These are phyloP conservation scores for Circinella minor DNA, from an alignment of 371 early-diverging fungal genomes.

Conservation along the genomic window DNA sequence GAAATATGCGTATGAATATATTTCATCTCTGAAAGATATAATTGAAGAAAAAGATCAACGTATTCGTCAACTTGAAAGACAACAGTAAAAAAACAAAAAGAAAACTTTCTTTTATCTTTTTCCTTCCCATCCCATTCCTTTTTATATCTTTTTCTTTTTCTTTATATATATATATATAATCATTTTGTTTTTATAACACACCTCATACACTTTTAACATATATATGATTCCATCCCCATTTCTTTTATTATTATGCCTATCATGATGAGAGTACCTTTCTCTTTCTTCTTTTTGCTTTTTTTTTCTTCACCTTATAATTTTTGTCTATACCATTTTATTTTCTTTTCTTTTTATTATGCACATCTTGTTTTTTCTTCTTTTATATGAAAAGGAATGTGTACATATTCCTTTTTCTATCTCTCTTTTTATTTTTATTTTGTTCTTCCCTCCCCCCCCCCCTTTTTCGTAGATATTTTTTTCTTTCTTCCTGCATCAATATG, in stretches of 20 bases:
- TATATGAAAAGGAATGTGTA: too few relatives aligned
- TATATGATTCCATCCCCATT: not conserved
- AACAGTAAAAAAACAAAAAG: not conserved
- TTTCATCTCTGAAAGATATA: conserved; percentile 47
- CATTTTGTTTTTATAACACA: too few relatives aligned
- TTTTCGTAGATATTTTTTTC: not conserved
- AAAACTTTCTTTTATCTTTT: not conserved
- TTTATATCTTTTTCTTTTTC: not conserved
- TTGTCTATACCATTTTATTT: not conserved
- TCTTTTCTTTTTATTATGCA: not conserved
- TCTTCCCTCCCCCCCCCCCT: too few relatives aligned
- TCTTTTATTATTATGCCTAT: not conserved
- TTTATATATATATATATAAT: too few relatives aligned
- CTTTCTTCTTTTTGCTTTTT: not conserved
- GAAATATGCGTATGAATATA: conserved; percentile 64
- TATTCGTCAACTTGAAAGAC: conserved; percentile 14
- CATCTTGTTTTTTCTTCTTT: too few relatives aligned
- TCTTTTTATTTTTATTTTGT: not conserved
- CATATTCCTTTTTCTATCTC: not conserved
- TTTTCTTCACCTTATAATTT: not conserved
- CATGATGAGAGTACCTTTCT: not conserved
- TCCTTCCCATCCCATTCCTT: not conserved
- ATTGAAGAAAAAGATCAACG: conserved; percentile 34
- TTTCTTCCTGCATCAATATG: not conserved
- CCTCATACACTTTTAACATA: conserved; percentile 3